These are phyloP conservation scores for Suhomyces atakaporum DNA, from an alignment of 1,139 yeast genomes.

Conservation along the genomic window DNA sequence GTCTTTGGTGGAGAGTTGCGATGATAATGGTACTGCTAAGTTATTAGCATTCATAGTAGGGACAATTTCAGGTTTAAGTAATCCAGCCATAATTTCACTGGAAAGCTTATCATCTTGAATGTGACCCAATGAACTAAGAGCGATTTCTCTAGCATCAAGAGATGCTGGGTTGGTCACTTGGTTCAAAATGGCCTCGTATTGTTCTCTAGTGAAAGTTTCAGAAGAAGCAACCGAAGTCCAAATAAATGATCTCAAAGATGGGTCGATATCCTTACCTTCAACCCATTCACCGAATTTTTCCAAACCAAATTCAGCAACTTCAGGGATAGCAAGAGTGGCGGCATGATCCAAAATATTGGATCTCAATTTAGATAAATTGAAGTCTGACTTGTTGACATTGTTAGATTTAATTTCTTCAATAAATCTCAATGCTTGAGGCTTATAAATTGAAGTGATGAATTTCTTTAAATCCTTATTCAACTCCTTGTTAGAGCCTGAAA, in stretches of 20 bases:
- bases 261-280: constrained; percentile 42
- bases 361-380: constrained; percentile 52
- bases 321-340: constrained; percentile 52
- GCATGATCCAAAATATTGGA: constrained; percentile 53
- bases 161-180: constrained; percentile 60
- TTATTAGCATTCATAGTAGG: constrained; percentile 77
- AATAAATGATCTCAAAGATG: constrained; percentile 57
- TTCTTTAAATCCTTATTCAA: constrained; percentile 39
- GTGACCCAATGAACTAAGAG: constrained; percentile 61
- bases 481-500: constrained; percentile 42
- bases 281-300: constrained; percentile 42
- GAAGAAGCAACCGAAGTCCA: constrained; percentile 52
- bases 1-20: constrained; percentile 51
- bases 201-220: constrained; percentile 39
- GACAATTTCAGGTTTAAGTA: constrained; percentile 44
- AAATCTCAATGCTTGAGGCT: constrained; percentile 32
- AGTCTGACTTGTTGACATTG: constrained; percentile 31
- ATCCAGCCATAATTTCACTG: constrained; percentile 37
- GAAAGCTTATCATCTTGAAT: constrained; percentile 43
- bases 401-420: constrained; percentile 27
- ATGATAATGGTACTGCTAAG: constrained; percentile 52
- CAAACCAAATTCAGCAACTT: constrained; percentile 49
- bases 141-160: constrained; percentile 68
- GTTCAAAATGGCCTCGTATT: constrained; percentile 48
- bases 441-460: constrained; percentile 45